phyloP scores from a whole-genome alignment of 345 rosid genomes.

The Clarkia xantiana region DNA sequence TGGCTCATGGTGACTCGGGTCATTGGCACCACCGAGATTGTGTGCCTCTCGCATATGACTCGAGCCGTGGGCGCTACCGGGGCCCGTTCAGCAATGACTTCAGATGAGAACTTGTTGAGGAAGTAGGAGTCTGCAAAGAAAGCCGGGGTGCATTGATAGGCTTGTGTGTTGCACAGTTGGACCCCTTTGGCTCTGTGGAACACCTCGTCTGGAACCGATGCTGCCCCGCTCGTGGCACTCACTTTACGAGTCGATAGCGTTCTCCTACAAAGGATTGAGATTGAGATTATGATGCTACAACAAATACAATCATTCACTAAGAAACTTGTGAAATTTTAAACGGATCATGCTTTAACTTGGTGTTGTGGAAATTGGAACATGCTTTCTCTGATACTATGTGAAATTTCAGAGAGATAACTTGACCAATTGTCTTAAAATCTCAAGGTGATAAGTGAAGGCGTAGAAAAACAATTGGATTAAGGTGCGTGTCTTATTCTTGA shows the following conservation, averaged over 20 bases:
- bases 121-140: slow-evolving; percentile 86
- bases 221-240: slow-evolving; percentile 80
- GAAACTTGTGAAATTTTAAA: too few species aligned
- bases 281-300: background rate
- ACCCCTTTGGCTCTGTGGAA: slow-evolving; percentile 87
- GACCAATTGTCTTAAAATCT: too few species aligned
- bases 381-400: too few species aligned
- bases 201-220: slow-evolving; percentile 87
- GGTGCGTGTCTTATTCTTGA: too few species aligned
- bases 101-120: slow-evolving; percentile 80
- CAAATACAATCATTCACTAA: too few species aligned
- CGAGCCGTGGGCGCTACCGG: slow-evolving; percentile 53
- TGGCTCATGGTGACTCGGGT: slow-evolving; percentile 78
- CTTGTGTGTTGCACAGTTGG: slow-evolving; percentile 88
- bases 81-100: slow-evolving; percentile 68
- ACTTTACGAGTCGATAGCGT: slow-evolving; percentile 70
- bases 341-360: too few species aligned
- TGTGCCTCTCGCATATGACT: slow-evolving; percentile 82
- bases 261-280: slow-evolving; percentile 35
- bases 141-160: slow-evolving; percentile 78
- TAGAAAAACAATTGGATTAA: too few species aligned
- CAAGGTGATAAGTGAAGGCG: too few species aligned
- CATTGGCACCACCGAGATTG: slow-evolving; percentile 79
- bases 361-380: too few species aligned
- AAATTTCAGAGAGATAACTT: too few species aligned